Conservation (phyloP, 2,329 filamentous ascomycete genomes). For the Neofusicoccum sp. region DNA sequence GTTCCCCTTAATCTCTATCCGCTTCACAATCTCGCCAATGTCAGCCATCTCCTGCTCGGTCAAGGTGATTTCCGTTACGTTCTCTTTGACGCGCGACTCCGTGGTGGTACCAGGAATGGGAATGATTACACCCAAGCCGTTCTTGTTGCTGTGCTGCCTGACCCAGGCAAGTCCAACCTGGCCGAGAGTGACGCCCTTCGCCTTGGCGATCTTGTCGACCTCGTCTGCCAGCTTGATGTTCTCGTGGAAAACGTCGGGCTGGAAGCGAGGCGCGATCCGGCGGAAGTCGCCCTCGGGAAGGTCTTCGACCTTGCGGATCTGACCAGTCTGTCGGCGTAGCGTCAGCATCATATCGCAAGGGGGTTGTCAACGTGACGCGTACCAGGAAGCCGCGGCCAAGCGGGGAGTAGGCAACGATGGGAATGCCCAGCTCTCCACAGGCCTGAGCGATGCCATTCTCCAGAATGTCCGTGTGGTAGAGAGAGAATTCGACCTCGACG, state of each 20-base stretch:
- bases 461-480: slow-evolving; percentile 60
- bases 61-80: slow-evolving; percentile 48
- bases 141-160: slow-evolving; percentile 48
- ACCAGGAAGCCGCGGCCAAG: slow-evolving; percentile 62
- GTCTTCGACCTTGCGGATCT: slow-evolving; percentile 56
- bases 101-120: slow-evolving; percentile 69
- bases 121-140: slow-evolving; percentile 61
- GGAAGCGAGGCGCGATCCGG: slow-evolving; percentile 60
- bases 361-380: neutral
- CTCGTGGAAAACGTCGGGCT: slow-evolving; percentile 63
- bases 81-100: slow-evolving; percentile 61
- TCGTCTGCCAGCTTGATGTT: slow-evolving; percentile 66
- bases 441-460: slow-evolving; percentile 60
- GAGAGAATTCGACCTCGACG: slow-evolving; percentile 63
- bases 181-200: slow-evolving; percentile 61
- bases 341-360: neutral
- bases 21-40: slow-evolving; percentile 55
- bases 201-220: slow-evolving; percentile 61
- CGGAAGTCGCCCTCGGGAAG: slow-evolving; percentile 57
- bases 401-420: slow-evolving; percentile 71
- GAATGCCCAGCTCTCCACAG: slow-evolving; percentile 66
- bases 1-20: slow-evolving; percentile 45
- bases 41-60: slow-evolving; percentile 53
- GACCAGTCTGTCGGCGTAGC: slow-evolving; percentile 27
- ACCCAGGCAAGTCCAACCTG: slow-evolving; percentile 72